These are phyloP conservation scores for Podaxis mareebaensis DNA, from an alignment of 768 basidiomycete genomes.

Conservation along the genomic window DNA sequence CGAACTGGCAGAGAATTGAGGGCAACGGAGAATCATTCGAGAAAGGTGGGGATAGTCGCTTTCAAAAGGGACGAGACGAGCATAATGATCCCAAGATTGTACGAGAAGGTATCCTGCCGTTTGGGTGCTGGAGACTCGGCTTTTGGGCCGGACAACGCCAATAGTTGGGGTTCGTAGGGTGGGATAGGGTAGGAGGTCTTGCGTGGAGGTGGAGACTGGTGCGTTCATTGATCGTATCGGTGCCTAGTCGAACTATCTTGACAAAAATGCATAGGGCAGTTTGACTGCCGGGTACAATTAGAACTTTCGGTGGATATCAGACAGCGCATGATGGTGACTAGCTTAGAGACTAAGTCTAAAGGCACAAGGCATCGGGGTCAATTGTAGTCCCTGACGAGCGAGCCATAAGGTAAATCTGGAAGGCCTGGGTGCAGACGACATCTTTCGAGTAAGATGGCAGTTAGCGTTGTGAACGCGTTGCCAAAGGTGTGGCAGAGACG, in stretches of 20 bases:
- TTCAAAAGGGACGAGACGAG: not conserved
- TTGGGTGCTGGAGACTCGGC: not conserved
- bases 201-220: not conserved
- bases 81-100: not conserved
- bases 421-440: not conserved
- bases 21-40: not conserved
- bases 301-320: not conserved
- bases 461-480: conserved; percentile 6
- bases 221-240: not conserved
- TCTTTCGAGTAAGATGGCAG: not conserved
- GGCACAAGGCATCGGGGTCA: not conserved
- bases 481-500: conserved; percentile 1
- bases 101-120: not conserved
- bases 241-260: not conserved
- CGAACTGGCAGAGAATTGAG: not conserved
- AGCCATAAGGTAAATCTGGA: not conserved
- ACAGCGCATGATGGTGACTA: conserved; percentile 2
- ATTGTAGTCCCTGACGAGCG: not conserved
- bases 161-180: not conserved
- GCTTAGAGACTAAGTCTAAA: not conserved
- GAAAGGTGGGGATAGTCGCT: not conserved
- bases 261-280: not conserved
- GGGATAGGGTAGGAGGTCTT: not conserved
- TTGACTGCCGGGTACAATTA: not conserved
- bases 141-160: not conserved